Conservation (phyloP, 2,329 filamentous ascomycete species). For the Alternaria sp. region DNA sequence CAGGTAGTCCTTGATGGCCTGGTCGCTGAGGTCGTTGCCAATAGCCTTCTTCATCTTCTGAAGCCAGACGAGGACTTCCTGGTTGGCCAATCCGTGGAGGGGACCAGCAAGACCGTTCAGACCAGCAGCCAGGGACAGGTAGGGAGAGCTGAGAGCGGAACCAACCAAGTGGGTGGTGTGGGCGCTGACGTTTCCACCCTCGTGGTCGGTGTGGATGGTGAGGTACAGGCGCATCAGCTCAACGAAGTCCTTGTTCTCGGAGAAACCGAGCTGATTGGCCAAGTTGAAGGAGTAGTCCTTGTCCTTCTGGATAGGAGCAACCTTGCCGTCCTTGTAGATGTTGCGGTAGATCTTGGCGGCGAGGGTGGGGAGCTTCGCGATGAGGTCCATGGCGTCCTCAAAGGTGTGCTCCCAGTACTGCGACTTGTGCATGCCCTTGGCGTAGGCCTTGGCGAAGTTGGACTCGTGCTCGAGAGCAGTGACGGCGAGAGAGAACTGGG, state of each 20-base stretch:
- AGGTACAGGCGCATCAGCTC: slow-evolving; percentile 99
- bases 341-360: slow-evolving; percentile 99
- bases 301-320: slow-evolving; percentile 93
- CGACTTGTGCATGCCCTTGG: slow-evolving; percentile 98
- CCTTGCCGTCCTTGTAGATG: slow-evolving; percentile 99
- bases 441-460: slow-evolving; percentile 96
- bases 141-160: slow-evolving; percentile 93
- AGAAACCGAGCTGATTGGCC: slow-evolving; percentile 98
- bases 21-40: slow-evolving; percentile 93
- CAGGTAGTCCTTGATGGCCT: slow-evolving; percentile 97
- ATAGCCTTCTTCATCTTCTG: slow-evolving; percentile 97
- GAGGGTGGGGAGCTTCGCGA: slow-evolving; percentile 98
- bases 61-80: slow-evolving; percentile 99
- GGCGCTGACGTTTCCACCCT: slow-evolving; percentile 97
- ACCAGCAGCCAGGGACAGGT: slow-evolving; percentile 94
- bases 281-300: slow-evolving; percentile 99
- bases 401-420: slow-evolving; percentile 99
- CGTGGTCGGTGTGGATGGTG: slow-evolving; percentile 99
- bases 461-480: slow-evolving; percentile 98
- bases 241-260: slow-evolving; percentile 92
- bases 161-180: slow-evolving; percentile 99
- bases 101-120: slow-evolving; percentile 98
- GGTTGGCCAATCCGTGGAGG: slow-evolving; percentile 98
- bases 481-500: slow-evolving; percentile 97
- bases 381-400: slow-evolving; percentile 99